Conservation (phyloP, 2,329 filamentous ascomycete species). For the Arthrocladium fulminans region DNA sequence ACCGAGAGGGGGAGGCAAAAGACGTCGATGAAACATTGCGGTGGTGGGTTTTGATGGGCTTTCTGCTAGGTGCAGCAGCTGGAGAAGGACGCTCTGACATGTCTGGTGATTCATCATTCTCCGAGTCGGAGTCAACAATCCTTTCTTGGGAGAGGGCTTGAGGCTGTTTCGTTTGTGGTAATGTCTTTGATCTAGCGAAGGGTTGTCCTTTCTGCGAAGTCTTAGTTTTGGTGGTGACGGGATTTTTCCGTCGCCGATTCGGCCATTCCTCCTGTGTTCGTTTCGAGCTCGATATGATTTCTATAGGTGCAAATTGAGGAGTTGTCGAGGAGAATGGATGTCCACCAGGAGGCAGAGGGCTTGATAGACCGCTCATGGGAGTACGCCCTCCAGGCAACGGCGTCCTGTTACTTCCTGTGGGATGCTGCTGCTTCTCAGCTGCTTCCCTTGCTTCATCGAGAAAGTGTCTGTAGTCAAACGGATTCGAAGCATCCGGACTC, state of each 20-base stretch:
- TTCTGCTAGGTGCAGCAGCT: neutral
- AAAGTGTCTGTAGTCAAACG: constrained; percentile 43
- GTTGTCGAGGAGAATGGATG: constrained; percentile 23
- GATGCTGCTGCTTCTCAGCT: constrained; percentile 24
- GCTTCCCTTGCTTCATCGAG: constrained; percentile 34
- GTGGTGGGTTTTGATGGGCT: constrained; percentile 1
- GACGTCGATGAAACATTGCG: neutral
- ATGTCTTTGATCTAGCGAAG: neutral
- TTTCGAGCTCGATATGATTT: constrained; percentile 8
- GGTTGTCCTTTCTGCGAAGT: constrained; percentile 12
- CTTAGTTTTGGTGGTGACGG: constrained; percentile 16
- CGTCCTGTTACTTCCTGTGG: constrained; percentile 13
- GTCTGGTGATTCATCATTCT: constrained; percentile 1
- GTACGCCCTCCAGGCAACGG: constrained; percentile 18
- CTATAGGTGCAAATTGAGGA: constrained; percentile 26
- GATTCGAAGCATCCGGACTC: constrained; percentile 36
- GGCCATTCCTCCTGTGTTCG: neutral
- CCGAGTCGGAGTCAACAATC: constrained; percentile 18
- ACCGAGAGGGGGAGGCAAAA: constrained; percentile 7
- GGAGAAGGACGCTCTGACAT: constrained; percentile 2
- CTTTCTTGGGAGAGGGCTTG: constrained; percentile 13
- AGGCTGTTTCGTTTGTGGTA: neutral
- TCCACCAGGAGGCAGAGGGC: constrained; percentile 29
- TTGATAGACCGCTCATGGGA: constrained; percentile 30
- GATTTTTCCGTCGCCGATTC: constrained; percentile 3